Percentiles rank a stretch among this genome's conserved stretches.
Conservation (phyloP, 2,329 filamentous ascomycete genomes). For the Chalaropsis thielavioides region DNA sequence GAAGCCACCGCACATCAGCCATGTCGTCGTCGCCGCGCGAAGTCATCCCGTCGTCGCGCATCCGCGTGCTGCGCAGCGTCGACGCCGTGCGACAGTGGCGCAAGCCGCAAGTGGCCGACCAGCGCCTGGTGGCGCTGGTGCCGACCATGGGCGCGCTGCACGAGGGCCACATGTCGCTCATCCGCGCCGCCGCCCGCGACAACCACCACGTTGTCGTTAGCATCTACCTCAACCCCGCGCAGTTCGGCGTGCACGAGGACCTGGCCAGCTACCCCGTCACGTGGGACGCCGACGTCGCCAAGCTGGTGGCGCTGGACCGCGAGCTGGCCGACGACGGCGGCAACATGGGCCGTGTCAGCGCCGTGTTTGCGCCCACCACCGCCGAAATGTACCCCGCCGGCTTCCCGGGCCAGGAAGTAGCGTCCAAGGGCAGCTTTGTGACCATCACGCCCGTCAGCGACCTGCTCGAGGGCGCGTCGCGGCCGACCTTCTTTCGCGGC, state of each 20-base stretch:
- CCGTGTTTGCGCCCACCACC: conserved; percentile 75
- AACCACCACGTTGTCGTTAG: conserved; percentile 80
- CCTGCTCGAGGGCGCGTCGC: conserved; percentile 67
- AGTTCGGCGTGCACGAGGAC: conserved; percentile 84
- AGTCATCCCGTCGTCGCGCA: conserved; percentile 41
- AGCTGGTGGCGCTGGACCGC: conserved; percentile 52
- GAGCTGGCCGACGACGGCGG: conserved; percentile 50
- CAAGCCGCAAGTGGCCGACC: conserved; percentile 46
- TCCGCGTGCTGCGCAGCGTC: conserved; percentile 64
- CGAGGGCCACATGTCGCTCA: conserved; percentile 71
- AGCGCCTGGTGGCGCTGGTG: conserved; percentile 69
- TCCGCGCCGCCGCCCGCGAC: conserved; percentile 68
- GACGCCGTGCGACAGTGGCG: conserved; percentile 56
- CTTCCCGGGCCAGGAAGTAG: conserved; percentile 54
- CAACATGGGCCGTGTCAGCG: conserved; percentile 55
- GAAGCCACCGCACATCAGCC: conserved; percentile 17
- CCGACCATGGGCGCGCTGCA: conserved; percentile 99
- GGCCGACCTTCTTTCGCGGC: conserved; percentile 91
- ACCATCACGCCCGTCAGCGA: conserved; percentile 73
- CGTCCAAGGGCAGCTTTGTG: conserved; percentile 76
- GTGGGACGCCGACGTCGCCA: conserved; percentile 61
- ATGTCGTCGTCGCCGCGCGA: conserved; percentile 23
- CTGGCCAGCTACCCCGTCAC: conserved; percentile 79
- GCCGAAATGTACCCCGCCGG: conserved; percentile 77
- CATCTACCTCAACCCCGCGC: conserved; percentile 91